Conservation (phyloP, 73 alveolate genomes). For the Paramecium tetraurelia region DNA sequence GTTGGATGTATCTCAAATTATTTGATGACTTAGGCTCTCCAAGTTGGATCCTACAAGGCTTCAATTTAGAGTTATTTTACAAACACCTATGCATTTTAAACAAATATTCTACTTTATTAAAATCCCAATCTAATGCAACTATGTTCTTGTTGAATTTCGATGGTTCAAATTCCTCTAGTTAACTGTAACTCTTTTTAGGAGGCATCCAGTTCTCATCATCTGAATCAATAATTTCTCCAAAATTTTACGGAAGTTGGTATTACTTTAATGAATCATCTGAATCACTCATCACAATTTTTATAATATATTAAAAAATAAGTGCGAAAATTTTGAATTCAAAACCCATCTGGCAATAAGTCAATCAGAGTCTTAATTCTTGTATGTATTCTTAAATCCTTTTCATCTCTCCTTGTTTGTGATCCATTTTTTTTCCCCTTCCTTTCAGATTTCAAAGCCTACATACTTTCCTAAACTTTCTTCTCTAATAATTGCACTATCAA, state of each 20-base stretch:
- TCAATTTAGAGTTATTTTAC: background rate
- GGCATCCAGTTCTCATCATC: conserved; percentile 40
- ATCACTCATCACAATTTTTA: conserved; percentile 17
- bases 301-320: background rate
- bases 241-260: background rate
- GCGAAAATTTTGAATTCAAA: conserved; percentile 36
- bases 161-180: background rate
- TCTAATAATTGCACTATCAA: background rate
- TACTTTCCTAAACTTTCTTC: background rate
- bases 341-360: conserved; percentile 40
- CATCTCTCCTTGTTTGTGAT: background rate
- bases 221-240: conserved; percentile 30
- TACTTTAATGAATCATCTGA: conserved; percentile 21
- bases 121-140: conserved; percentile 16
- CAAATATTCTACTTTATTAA: background rate
- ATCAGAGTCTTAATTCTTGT: background rate
- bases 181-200: background rate
- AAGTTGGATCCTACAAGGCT: conserved; percentile 3
- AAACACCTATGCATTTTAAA: background rate
- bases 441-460: background rate
- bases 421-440: background rate
- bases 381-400: background rate
- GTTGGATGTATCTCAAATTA: conserved; percentile 15
- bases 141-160: conserved; percentile 20
- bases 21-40: background rate